Percentiles rank a stretch among this genome's conserved stretches.
These are phyloP conservation scores for Claviceps quebecensis DNA, from an alignment of 2,329 filamentous ascomycete genomes.

Conservation along the genomic window DNA sequence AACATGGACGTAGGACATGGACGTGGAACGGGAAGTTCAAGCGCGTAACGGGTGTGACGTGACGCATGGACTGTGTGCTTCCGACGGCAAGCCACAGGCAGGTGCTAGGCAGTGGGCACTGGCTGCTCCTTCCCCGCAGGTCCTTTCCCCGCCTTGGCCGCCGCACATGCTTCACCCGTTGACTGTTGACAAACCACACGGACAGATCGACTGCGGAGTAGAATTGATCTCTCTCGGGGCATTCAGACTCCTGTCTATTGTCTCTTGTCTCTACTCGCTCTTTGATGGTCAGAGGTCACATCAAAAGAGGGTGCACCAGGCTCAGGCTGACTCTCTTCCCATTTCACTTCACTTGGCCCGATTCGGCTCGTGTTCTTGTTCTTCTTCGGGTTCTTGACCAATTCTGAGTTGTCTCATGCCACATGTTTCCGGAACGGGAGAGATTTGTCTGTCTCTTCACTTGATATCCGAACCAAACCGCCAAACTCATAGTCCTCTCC, in stretches of 20 bases:
- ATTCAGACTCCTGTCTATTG: background rate
- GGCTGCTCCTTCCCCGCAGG: background rate
- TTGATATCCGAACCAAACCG: background rate
- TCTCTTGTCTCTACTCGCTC: background rate
- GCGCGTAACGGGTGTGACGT: too few species aligned
- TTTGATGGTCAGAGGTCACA: background rate
- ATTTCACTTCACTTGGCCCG: background rate
- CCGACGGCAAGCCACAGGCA: background rate
- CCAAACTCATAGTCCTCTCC: background rate
- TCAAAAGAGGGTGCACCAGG: background rate
- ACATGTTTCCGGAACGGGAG: background rate
- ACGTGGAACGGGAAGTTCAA: too few species aligned
- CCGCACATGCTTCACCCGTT: background rate
- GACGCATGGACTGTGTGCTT: too few species aligned
- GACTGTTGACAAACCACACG: background rate
- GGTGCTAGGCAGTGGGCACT: background rate
- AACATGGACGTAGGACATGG: too few species aligned
- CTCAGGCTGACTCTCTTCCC: background rate
- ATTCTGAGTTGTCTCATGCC: background rate
- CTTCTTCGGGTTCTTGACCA: background rate
- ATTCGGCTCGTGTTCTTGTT: background rate
- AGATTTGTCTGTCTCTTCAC: background rate
- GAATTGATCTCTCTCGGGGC: background rate
- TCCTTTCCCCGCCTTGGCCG: background rate
- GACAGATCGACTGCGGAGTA: background rate